A percentile compares a stretch with the other conserved stretches of the same genome.
These are phyloP conservation scores for Paramecium sexaurelia DNA, from an alignment of 73 alveolate species.

Conservation along the genomic window DNA sequence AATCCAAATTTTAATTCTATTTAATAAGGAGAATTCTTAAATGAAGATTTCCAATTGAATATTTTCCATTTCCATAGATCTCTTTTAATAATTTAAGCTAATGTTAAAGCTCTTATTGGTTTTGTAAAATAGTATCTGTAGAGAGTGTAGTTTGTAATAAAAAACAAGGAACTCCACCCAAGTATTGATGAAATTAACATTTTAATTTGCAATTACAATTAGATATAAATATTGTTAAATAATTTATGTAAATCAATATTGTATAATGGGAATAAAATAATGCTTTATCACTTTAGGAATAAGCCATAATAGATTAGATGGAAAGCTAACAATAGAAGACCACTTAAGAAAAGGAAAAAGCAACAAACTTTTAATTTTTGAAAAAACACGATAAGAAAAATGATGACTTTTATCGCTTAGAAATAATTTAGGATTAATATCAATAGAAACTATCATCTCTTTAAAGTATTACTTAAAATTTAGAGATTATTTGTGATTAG, in stretches of 20 bases:
- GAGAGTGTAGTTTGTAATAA: neutral
- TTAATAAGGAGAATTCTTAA: neutral
- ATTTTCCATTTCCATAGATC: neutral
- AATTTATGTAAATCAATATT: neutral
- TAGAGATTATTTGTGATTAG: constrained; percentile 5
- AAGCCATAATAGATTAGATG: neutral
- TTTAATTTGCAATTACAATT: neutral
- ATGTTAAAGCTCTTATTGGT: neutral
- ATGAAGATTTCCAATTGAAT: neutral
- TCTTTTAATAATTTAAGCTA: neutral
- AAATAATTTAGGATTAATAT: neutral
- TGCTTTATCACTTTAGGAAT: neutral
- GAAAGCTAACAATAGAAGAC: neutral
- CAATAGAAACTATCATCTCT: neutral
- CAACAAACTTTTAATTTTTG: neutral
- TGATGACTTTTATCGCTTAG: neutral
- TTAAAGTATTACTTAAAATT: neutral
- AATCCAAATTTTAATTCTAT: neutral
- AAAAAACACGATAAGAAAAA: neutral
- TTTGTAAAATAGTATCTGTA: neutral
- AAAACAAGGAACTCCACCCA: neutral
- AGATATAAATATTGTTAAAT: neutral
- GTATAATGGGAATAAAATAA: neutral
- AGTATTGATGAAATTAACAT: constrained; percentile 1
- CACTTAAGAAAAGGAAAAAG: neutral